Percentiles rank a stretch among this genome's conserved stretches.
Conservation (phyloP, 1,139 yeast species). For the Eremothecium gossypii region DNA sequence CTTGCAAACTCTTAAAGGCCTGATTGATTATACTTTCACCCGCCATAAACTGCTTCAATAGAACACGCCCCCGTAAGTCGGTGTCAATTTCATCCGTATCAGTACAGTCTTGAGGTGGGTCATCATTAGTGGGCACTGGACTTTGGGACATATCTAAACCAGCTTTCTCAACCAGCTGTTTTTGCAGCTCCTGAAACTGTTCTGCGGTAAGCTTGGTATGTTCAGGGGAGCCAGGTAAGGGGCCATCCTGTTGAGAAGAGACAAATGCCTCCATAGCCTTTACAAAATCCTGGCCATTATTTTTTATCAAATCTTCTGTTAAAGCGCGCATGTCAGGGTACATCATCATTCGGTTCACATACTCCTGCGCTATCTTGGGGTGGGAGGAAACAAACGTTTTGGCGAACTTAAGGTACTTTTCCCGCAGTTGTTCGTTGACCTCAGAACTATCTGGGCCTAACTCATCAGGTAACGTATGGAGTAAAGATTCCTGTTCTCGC, state of each 20-base stretch:
- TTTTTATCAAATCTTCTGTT: slow-evolving; percentile 27
- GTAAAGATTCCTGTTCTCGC: background rate
- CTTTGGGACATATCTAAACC: background rate
- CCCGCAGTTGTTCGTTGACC: slow-evolving; percentile 16
- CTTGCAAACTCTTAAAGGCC: slow-evolving; percentile 10
- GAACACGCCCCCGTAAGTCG: slow-evolving; percentile 22
- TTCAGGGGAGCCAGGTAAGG: slow-evolving; percentile 13
- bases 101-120: slow-evolving; percentile 12
- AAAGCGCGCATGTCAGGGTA: slow-evolving; percentile 28
- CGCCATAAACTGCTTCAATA: slow-evolving; percentile 25
- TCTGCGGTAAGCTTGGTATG: slow-evolving; percentile 25
- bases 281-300: slow-evolving; percentile 25
- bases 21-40: slow-evolving; percentile 13
- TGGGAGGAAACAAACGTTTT: slow-evolving; percentile 28
- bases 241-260: slow-evolving; percentile 11
- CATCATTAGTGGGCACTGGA: background rate
- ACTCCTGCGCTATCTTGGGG: slow-evolving; percentile 29
- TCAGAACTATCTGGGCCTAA: slow-evolving; percentile 4
- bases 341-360: slow-evolving; percentile 25
- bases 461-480: background rate
- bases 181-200: slow-evolving; percentile 25
- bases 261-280: slow-evolving; percentile 27
- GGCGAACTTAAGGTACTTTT: slow-evolving; percentile 24
- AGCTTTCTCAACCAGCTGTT: slow-evolving; percentile 23
- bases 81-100: slow-evolving; percentile 7